Base-by-base conservation (phyloP, 2,329 filamentous ascomycete genomes). In the Penicillium sp. region DNA sequence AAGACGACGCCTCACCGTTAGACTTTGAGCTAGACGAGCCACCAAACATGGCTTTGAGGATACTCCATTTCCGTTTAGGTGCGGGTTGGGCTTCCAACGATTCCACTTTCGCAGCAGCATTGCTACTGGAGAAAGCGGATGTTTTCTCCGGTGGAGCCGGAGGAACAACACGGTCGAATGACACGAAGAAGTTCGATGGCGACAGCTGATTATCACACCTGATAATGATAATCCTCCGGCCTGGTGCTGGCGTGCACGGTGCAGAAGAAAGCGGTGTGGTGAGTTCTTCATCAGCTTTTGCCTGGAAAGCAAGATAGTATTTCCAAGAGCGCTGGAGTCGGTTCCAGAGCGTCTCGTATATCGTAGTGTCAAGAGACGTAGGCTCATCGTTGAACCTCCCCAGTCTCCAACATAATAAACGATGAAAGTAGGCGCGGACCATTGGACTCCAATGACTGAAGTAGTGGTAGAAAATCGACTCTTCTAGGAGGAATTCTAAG, bases 361-460 rank as follows among this genome's bases (percentile, higher is more conserved):
- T 87, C 57, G 78, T 77, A 83, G 77, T 68, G 64, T 93, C 86
- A 34, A 80, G 66, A 24, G 82, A 77, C 38, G 80, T 79, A 19
- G 80, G 75, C 41, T 77, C 79, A 15, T 84, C 87, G 45, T 83
- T 80, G 61, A 85, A 86, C 55, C 90, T 79, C 56, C 86, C 91
- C 41, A 96, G 75, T 52, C 89, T 81, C 90, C 90, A 96, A 69
- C 88, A 95, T 21, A 95, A 70, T 43, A 96, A 72, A 41, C 90
- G 87, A 79, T 95, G 93, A 65, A 85, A 96, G 67, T 95, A 96
- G 13, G 88, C 85, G 53, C 90, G 81, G 21, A 95, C 88, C 90
- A 95, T 95, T 0, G 90, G 88, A 62, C 88, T 95, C 89, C 90
- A 95, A 62, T 95, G 88, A 63, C 86, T 91, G 71, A 95, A 96